Evolutionary conservation across 2,329 filamentous ascomycete species (phyloP).

Genomic region (Fusarium nurragi): DNA sequence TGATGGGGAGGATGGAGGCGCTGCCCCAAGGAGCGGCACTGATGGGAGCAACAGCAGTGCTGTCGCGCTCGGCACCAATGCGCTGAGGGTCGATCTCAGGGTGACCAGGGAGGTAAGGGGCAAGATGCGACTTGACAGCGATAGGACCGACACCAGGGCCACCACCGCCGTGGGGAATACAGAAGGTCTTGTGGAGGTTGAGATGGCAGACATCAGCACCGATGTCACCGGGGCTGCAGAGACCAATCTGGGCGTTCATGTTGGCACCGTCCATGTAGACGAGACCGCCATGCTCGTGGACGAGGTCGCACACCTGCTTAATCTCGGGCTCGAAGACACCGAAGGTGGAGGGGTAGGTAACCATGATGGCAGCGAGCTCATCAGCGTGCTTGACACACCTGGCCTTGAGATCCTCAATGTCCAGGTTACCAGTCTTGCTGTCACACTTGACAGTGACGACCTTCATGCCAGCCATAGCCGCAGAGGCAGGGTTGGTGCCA

Average conservation of each 20-base stretch:
- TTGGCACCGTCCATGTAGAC: conserved; percentile 99
- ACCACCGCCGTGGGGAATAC: conserved; percentile 94
- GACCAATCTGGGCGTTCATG: conserved; percentile 96
- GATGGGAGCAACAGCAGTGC: conserved; percentile 44
- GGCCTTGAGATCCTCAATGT: conserved; percentile 84
- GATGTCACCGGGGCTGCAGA: conserved; percentile 94
- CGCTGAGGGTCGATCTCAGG: conserved; percentile 44
- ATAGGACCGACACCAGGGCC: conserved; percentile 95
- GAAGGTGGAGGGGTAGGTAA: conserved; percentile 95
- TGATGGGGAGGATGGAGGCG: conserved; percentile 91
- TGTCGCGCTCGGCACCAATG: conserved; percentile 63
- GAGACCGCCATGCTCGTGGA: conserved; percentile 88
- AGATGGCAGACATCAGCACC: conserved; percentile 98
- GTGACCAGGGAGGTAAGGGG: conserved; percentile 68
- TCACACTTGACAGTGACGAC: conserved; percentile 94
- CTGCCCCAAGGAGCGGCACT: conserved; percentile 79
- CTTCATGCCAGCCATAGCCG: conserved; percentile 94
- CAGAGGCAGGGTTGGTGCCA: conserved; percentile 94
- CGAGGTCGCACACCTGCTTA: conserved; percentile 84
- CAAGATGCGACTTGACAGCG: conserved; percentile 85
- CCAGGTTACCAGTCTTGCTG: conserved; percentile 85
- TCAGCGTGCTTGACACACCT: conserved; percentile 91
- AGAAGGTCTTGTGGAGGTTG: conserved; percentile 99
- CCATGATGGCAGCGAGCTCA: conserved; percentile 91
- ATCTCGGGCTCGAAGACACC: conserved; percentile 93